A percentile compares a stretch with the other conserved stretches of the same genome.
Evolutionary conservation across 176 grass and related monocot species (phyloP).

Genomic region (Calamus simplicifolius): DNA sequence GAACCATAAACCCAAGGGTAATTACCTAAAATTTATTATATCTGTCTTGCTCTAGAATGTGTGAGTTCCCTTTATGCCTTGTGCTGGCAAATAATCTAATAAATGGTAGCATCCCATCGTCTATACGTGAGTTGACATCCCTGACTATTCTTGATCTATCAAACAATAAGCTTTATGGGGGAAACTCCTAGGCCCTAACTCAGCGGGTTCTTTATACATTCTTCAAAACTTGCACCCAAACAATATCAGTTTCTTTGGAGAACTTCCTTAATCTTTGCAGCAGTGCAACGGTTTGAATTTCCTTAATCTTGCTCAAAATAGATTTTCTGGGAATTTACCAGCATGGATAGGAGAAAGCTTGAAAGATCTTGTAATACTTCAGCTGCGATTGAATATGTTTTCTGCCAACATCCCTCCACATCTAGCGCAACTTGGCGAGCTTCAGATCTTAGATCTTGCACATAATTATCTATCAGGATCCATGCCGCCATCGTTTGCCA

Average conservation of each 20-base stretch:
- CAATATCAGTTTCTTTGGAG: slow-evolving; percentile 23
- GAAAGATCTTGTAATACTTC: too few species aligned
- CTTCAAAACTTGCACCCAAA: slow-evolving; percentile 15
- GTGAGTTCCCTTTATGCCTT: not conserved
- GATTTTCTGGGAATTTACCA: slow-evolving; percentile 24
- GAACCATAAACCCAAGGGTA: too few species aligned
- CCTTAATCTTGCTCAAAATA: slow-evolving; percentile 33
- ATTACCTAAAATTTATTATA: too few species aligned
- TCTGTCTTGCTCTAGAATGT: too few species aligned
- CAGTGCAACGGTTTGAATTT: slow-evolving; percentile 8
- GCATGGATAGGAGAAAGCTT: slow-evolving; percentile 8
- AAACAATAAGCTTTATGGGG: too few species aligned
- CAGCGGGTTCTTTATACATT: too few species aligned
- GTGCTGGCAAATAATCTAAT: slow-evolving; percentile 14
- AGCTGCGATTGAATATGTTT: too few species aligned
- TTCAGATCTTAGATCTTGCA: too few species aligned
- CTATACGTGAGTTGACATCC: slow-evolving; percentile 5
- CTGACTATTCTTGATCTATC: not conserved
- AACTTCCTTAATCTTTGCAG: slow-evolving; percentile 19
- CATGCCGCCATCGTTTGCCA: slow-evolving; percentile 18
- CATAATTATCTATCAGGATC: slow-evolving; percentile 12
- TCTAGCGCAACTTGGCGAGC: too few species aligned
- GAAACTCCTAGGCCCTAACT: too few species aligned
- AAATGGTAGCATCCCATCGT: slow-evolving; percentile 29
- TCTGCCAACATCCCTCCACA: too few species aligned